These are phyloP conservation scores for Kazachstania bromeliacearum DNA, from an alignment of 805 yeast species.

Conservation along the genomic window DNA sequence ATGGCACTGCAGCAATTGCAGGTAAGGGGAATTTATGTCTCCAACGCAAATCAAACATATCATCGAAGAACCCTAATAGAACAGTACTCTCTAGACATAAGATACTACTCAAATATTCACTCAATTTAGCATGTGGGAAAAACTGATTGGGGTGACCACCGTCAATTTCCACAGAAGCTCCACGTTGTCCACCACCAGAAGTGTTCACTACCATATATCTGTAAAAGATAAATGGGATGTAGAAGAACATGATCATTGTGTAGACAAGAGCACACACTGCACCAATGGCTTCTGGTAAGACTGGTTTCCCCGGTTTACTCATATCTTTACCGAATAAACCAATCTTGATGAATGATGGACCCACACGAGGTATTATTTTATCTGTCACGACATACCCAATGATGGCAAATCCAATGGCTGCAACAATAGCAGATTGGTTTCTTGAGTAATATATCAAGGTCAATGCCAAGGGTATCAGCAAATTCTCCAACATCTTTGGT, in stretches of 20 bases:
- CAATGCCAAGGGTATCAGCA: conserved; percentile 9
- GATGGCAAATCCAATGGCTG: conserved; percentile 59
- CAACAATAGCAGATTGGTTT: conserved; percentile 19
- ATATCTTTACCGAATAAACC: conserved; percentile 85
- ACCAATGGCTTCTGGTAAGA: conserved; percentile 89
- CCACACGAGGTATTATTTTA: conserved; percentile 58
- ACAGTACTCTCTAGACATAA: conserved; percentile 77
- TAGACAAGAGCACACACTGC: conserved; percentile 76
- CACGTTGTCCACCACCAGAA: conserved; percentile 50
- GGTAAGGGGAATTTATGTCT: conserved; percentile 94
- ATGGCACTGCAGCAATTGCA: conserved; percentile 86
- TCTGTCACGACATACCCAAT: conserved; percentile 56
- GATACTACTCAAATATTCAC: conserved; percentile 79
- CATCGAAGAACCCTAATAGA: conserved; percentile 84
- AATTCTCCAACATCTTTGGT: conserved; percentile 5
- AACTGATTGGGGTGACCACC: conserved; percentile 9
- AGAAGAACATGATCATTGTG: conserved; percentile 67
- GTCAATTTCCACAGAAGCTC: conserved; percentile 13
- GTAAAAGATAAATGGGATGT: conserved; percentile 82
- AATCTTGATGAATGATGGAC: conserved; percentile 54
- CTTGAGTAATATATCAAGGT: conserved; percentile 14
- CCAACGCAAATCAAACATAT: conserved; percentile 93
- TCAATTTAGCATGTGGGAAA: conserved; percentile 75
- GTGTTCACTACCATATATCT: conserved; percentile 55
- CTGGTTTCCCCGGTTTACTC: conserved; percentile 64